Evolutionary conservation across 305 asterid genomes (phyloP), one percentile per base, ranked within the genome.

Genomic region (Vinca major): DNA sequence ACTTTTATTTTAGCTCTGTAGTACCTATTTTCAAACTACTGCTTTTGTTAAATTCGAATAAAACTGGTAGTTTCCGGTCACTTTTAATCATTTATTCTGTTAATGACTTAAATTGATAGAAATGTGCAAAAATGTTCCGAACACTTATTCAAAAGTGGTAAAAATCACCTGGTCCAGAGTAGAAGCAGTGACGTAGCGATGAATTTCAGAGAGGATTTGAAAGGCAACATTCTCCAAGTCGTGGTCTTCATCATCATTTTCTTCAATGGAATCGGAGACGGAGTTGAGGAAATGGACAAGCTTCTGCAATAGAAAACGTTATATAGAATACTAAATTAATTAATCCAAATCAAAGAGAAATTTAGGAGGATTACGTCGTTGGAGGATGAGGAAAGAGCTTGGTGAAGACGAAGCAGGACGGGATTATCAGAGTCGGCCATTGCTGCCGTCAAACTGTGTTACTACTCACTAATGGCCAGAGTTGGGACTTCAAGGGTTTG

Each of bases 381-480:
- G 75, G 87, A 82, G 82, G 85, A 84, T 52, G 86, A 78, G 44
- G 71, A 78, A 77, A 88, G 87, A 80, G 73, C 67, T 60, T 81
- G 82, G 54, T 73, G 77, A 68, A 86, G 87, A 63, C 52, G 78
- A 67, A 45, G 74, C 69, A 75, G 63, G 49, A 63, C 49, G 20
- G 75, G 67, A 71, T 54, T 66, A 37, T 16, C 26, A 1, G 21
- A 5, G 47, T 60, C 47, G 1, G 33, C 48, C 65, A 61, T 26
- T 61, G 20, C 19, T 14, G 54, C 54, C 20, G 54, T 16, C 54
- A 10, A 2, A 41, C 44, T 41, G 44, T 41, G 44, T 10, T 45
- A 8, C 49, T 45, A 10, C 49, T 45, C 0, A 6, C 49, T 5
- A 26, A 26, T 1, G 33, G 33, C 33, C 1, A 26, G 33, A 26